Evolutionary conservation across 2,329 filamentous ascomycete species (phyloP), one percentile per base, ranked within the genome.

Genomic region (Colletotrichum destructivum): DNA sequence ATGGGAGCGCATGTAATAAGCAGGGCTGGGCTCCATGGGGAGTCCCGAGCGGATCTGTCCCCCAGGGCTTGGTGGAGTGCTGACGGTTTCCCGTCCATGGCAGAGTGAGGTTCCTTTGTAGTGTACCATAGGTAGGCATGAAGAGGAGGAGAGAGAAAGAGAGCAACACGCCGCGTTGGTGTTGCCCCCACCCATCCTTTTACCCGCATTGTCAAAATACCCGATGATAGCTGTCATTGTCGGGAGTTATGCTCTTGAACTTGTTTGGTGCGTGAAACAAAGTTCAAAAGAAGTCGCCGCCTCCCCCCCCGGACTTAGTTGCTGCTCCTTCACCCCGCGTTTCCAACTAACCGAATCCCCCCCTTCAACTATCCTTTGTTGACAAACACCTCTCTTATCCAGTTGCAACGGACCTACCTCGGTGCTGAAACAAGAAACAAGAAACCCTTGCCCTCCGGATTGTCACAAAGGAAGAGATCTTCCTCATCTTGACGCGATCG

Each of bases 21-120:
- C 67, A 70, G 47, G 35, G 31, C 40, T 42, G 23, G 55, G 47
- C 35, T 54, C 42, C 52, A 51, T 16, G 67, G 31, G 54, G n/a
- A 21, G n/a, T 55, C 62, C 56, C 63, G 68, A 71, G 57, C 63
- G 68, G 68, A 62, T 62, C 68, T 67, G 26, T n/a, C 26, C 62
- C 62, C 56, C 49, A 40, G 42, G 49, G 26, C 38, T 55, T 26
- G 56, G 65, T 67, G 65, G 65, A 62, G 47, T 26, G 9, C 26
- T 26, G 15, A 15, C 15, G 52, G 42, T 26, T 16, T 31, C 16
- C 51, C 26, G 18, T 56, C 62, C 62, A 31, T 31, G n/a, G 31
- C 15, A 31, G 26, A 31, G 21, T n/a, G 44, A 21, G 26, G 26
- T 31, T 31, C 26, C 47, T 42, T 35, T 16, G 51, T 54, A 54